Evolutionary conservation across 129 eudicot species (phyloP), one percentile per base, ranked within the genome.

Genomic region (Arctium minus): DNA sequence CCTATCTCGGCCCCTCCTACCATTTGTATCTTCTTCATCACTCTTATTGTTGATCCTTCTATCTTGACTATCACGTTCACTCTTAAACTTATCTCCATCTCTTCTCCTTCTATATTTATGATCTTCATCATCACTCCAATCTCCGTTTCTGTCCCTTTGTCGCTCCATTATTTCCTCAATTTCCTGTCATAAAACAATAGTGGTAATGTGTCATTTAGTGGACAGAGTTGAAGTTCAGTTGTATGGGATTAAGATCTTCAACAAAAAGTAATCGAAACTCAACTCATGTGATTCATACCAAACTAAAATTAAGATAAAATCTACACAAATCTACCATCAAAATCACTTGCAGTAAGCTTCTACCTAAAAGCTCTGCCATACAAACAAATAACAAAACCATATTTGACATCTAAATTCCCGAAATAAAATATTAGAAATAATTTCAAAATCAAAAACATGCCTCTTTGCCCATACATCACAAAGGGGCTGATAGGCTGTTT

Each of bases 71-170:
- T 79, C 82, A 27, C 53, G 70, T 75, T 82, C 80, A 39, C 85
- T 65, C 75, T 70, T 82, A 30, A 27, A 82, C 46, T 46, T 82
- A 72, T 83, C 87, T 48, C 35, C 80, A 5, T 73, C 87, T 67
- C 75, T 79, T 79, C 87, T 79, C 56, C 80, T 79, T 65, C 27
- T 73, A 73, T 78, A 62, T 27, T 27, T 73, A 84, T 79, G 79
- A 44, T 84, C 83, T 38, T 53, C 78, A 72, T 72, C 42, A 1
- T 83, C 86, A 22, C 80, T 82, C 72, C 60, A 70, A 15, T 71
- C 82, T 37, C 38, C 79, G 1, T 65, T 82, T 81, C 80, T 81
- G 17, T 65, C 88, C 82, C 77, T 77, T 64, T 81, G 75, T 3
- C 42, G 42, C 35, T 81, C 88, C 88, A 85, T 77, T 13, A 64